Conservation (phyloP, 73 alveolate genomes). For the Paramecium sonneborni region DNA sequence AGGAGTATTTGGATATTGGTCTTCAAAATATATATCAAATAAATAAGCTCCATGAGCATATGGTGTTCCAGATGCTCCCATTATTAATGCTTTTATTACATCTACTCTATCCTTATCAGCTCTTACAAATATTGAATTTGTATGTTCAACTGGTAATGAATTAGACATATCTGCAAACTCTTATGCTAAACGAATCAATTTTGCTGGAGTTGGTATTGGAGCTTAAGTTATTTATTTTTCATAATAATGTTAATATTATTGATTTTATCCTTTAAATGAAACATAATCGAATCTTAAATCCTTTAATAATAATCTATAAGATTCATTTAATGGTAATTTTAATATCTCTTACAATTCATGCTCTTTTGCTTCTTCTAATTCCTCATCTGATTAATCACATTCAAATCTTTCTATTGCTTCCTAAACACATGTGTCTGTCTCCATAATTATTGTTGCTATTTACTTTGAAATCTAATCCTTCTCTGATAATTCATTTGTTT, state of each 20-base stretch:
- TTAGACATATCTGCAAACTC: conserved; percentile 84
- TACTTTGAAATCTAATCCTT: conserved; percentile 73
- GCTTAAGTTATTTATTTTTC: conserved; percentile 55
- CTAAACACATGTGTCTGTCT: conserved; percentile 77
- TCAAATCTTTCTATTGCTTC: conserved; percentile 70
- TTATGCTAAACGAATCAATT: conserved; percentile 90
- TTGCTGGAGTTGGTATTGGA: conserved; percentile 82
- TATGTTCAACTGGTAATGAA: conserved; percentile 83
- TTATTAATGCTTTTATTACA: conserved; percentile 78
- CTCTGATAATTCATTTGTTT: conserved; percentile 67
- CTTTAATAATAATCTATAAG: conserved; percentile 76
- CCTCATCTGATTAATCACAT: conserved; percentile 25
- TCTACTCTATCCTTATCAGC: conserved; percentile 84
- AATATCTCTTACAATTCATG: conserved; percentile 76
- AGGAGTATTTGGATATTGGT: conserved; percentile 79
- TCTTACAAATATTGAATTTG: conserved; percentile 85
- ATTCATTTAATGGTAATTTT: conserved; percentile 82
- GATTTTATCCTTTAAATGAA: conserved; percentile 78
- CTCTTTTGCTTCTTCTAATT: conserved; percentile 66
- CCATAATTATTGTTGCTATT: conserved; percentile 85
- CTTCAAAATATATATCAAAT: conserved; percentile 79
- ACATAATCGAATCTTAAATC: conserved; percentile 88
- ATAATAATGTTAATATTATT: conserved; percentile 72
- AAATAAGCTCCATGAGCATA: conserved; percentile 86
- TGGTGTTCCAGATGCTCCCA: conserved; percentile 90